Percentiles rank a stretch among this genome's conserved stretches.
These are phyloP conservation scores for Pyrus bretschneideri DNA, from an alignment of 306 rosid species.

Conservation along the genomic window DNA sequence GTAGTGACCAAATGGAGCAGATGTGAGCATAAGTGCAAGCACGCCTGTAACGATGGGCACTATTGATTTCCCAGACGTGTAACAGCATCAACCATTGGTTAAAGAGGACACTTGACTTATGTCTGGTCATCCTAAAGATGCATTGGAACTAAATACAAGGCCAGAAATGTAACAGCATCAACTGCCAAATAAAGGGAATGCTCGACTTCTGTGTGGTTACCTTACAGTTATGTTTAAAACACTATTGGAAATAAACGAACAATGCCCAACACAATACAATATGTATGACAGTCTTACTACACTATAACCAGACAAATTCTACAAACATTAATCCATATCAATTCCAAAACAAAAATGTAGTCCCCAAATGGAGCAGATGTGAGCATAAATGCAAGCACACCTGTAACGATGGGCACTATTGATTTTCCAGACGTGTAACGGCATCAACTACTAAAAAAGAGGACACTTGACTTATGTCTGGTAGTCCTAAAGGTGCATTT, in stretches of 20 bases:
- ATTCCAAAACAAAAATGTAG: too few relatives aligned
- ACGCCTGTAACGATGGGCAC: slow-evolving; percentile 40
- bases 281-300: not conserved
- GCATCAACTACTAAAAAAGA: slow-evolving; percentile 16
- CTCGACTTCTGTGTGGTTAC: slow-evolving; percentile 23
- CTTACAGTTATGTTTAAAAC: not conserved
- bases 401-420: slow-evolving; percentile 36
- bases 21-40: slow-evolving; percentile 32
- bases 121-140: slow-evolving; percentile 5
- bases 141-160: not conserved
- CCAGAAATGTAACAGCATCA: slow-evolving; percentile 5
- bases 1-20: slow-evolving; percentile 28
- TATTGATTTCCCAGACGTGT: slow-evolving; percentile 30
- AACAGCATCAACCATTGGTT: slow-evolving; percentile 20
- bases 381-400: slow-evolving; percentile 26
- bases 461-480: slow-evolving; percentile 28
- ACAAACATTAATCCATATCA: not conserved
- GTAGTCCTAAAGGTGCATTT: not conserved
- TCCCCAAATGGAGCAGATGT: slow-evolving; percentile 37
- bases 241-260: not conserved
- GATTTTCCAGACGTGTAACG: slow-evolving; percentile 38
- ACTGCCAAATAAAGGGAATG: slow-evolving; percentile 6
- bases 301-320: not conserved
- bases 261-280: not conserved
- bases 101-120: slow-evolving; percentile 23